Conservation (phyloP, 805 yeast genomes). For the Candida schatavii region DNA sequence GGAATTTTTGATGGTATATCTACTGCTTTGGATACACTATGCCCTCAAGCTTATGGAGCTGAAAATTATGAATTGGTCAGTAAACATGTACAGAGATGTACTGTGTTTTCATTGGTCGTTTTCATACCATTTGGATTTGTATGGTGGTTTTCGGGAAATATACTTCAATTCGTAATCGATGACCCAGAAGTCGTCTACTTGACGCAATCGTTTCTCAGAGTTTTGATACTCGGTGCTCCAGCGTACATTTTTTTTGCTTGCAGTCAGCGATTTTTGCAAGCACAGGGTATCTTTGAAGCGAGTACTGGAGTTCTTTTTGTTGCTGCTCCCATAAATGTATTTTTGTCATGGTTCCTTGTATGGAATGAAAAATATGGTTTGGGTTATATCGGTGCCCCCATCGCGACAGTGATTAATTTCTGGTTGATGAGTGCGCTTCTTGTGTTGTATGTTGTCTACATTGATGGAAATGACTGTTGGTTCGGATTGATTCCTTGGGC, state of each 20-base stretch:
- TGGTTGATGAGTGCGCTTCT: constrained; percentile 39
- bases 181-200: constrained; percentile 31
- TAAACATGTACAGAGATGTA: constrained; percentile 38
- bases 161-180: constrained; percentile 30
- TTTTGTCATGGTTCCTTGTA: constrained; percentile 40
- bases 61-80: constrained; percentile 37
- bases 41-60: constrained; percentile 47
- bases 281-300: constrained; percentile 48
- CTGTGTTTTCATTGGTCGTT: constrained; percentile 28
- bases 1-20: constrained; percentile 47
- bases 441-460: constrained; percentile 36
- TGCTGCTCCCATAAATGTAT: constrained; percentile 41
- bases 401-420: constrained; percentile 41
- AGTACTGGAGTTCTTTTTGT: constrained; percentile 42
- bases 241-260: constrained; percentile 42
- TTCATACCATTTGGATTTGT: constrained; percentile 38
- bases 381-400: constrained; percentile 44
- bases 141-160: constrained; percentile 38
- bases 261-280: constrained; percentile 41
- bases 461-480: constrained; percentile 74
- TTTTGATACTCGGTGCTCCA: constrained; percentile 39
- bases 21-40: constrained; percentile 42
- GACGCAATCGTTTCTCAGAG: constrained; percentile 33
- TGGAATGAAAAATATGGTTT: constrained; percentile 39
- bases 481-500: constrained; percentile 47